A percentile compares a stretch with the other conserved stretches of the same genome.
phyloP scores from a whole-genome alignment of 495 filamentous ascomycete species.

The Trichoderma parareesei region DNA sequence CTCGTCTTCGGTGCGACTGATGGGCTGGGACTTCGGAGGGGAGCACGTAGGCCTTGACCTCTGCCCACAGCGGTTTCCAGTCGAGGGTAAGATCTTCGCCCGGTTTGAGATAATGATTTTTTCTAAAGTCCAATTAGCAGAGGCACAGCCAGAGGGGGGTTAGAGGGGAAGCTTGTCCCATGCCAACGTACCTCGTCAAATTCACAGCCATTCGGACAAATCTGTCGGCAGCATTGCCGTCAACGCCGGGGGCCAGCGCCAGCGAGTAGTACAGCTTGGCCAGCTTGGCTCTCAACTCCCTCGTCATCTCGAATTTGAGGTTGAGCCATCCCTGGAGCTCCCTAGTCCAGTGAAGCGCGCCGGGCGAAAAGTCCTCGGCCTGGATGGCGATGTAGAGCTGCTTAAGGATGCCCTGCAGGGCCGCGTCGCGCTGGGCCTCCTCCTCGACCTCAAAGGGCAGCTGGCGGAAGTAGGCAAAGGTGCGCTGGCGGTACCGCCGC shows the following conservation, averaged over 20 bases:
- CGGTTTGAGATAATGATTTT: constrained; percentile 89
- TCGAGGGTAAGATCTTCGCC: constrained; percentile 82
- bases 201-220: constrained; percentile 96
- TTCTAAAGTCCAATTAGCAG: constrained; percentile 39
- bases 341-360: constrained; percentile 93
- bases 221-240: constrained; percentile 70
- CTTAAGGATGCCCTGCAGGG: constrained; percentile 76
- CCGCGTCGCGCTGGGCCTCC: constrained; percentile 59
- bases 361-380: constrained; percentile 87
- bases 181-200: constrained; percentile 69
- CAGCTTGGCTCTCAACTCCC: constrained; percentile 70
- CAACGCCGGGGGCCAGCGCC: constrained; percentile 81
- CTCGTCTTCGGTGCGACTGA: constrained; percentile 33
- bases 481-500: constrained; percentile 73
- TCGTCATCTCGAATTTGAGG: constrained; percentile 91
- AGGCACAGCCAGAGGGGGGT: not conserved
- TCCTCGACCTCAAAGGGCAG: constrained; percentile 84
- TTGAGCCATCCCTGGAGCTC: constrained; percentile 92
- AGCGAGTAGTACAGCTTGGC: constrained; percentile 93
- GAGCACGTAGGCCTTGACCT: constrained; percentile 80
- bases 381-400: constrained; percentile 86
- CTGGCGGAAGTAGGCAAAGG: constrained; percentile 83
- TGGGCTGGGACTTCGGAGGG: constrained; percentile 63
- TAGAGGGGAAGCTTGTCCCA: not conserved
- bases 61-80: constrained; percentile 87